Evolutionary conservation across 257 asterid genomes (phyloP).

Genomic region (Echium plantagineum): DNA sequence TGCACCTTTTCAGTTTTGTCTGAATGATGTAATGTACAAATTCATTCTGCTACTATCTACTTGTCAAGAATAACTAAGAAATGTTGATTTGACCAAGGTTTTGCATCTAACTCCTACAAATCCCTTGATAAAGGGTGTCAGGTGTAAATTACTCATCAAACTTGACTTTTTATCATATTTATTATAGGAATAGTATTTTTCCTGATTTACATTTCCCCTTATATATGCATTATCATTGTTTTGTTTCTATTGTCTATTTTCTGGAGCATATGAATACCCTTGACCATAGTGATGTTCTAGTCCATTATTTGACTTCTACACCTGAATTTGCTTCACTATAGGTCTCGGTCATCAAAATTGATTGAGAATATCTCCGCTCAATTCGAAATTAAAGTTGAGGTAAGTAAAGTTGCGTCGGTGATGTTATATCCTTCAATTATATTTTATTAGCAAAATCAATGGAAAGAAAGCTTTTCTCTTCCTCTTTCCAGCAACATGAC

Average conservation of each 20-base stretch:
- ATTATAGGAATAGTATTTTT: not conserved
- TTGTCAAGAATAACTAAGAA: not conserved
- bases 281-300: not conserved
- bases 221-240: no score
- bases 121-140: not conserved
- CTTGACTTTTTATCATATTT: no score
- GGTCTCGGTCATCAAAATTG: constrained; percentile 61
- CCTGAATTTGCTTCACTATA: constrained; percentile 17
- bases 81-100: not conserved
- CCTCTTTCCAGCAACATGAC: not conserved
- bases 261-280: no score
- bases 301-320: not conserved
- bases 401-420: constrained; percentile 19
- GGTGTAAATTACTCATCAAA: not conserved
- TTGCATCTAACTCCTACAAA: not conserved
- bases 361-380: constrained; percentile 51
- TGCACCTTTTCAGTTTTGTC: not conserved
- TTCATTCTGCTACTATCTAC: not conserved
- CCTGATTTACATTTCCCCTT: not conserved
- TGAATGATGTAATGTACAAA: no score
- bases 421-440: not conserved
- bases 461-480: not conserved
- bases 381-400: constrained; percentile 65
- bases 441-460: not conserved
- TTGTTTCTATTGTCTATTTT: no score